Conservation (phyloP, 192 early-diverging fungal genomes). For the Rhizophagus prolifer region DNA sequence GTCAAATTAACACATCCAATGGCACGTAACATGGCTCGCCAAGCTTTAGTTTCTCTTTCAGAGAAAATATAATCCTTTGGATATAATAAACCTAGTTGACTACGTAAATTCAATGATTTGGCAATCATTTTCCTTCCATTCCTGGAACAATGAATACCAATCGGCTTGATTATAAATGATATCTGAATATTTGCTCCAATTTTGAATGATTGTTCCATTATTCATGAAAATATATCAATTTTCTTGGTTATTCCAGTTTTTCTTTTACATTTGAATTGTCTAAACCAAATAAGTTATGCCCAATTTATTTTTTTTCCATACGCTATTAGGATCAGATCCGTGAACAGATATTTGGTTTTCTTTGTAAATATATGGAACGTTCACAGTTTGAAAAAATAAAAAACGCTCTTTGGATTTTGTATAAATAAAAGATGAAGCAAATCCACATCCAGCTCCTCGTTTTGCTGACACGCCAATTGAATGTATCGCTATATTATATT, state of each 20-base stretch:
- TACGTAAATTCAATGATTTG: background rate
- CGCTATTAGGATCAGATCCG: background rate
- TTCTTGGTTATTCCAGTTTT: background rate
- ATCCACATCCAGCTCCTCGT: background rate
- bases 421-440: background rate
- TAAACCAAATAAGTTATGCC: background rate
- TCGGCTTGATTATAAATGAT: background rate
- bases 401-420: background rate
- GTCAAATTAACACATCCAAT: background rate
- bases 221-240: background rate
- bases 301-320: constrained; percentile 22
- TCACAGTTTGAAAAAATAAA: background rate
- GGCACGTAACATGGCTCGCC: background rate
- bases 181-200: background rate
- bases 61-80: background rate
- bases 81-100: background rate
- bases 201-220: background rate
- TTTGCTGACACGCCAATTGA: background rate
- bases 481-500: background rate
- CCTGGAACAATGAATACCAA: background rate
- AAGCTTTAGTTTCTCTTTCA: background rate
- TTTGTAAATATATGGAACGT: background rate
- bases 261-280: background rate
- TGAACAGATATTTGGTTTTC: background rate
- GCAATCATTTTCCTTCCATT: background rate